Evolutionary conservation across 179 eudicot species (phyloP).

Genomic region (Heliamphora pulchella): DNA sequence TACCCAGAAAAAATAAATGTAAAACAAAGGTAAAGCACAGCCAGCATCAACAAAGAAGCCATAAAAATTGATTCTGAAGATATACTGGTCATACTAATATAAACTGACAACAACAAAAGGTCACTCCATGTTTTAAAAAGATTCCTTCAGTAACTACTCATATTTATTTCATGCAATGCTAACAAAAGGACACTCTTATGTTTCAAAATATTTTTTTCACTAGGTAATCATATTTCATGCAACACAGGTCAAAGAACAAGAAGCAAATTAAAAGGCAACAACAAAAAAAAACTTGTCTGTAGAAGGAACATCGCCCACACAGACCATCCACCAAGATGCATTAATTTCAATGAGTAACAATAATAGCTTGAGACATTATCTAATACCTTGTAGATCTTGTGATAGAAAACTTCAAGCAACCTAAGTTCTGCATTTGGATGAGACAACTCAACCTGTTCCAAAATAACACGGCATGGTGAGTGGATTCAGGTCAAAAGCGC

Average conservation of each 20-base stretch:
- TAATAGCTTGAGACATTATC: conserved; percentile 5
- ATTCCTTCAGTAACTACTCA: background rate
- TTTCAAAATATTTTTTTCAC: background rate
- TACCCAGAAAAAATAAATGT: background rate
- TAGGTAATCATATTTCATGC: background rate
- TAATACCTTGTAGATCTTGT: conserved; percentile 87
- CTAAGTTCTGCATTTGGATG: conserved; percentile 84
- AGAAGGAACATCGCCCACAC: background rate
- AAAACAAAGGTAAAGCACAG: background rate
- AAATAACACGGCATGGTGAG: background rate
- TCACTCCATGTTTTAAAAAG: background rate
- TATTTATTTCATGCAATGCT: background rate
- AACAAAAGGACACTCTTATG: background rate
- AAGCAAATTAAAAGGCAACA: background rate
- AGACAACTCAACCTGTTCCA: conserved; percentile 74
- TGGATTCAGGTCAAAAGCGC: conserved; percentile 1
- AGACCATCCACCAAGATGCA: background rate
- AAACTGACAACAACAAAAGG: background rate
- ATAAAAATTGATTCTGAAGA: background rate
- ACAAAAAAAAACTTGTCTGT: too few species aligned
- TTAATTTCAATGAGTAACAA: background rate
- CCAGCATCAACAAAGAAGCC: background rate
- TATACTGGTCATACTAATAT: background rate
- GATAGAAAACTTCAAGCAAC: conserved; percentile 89
- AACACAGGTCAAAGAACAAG: background rate